Evolutionary conservation across 139 green algal genomes (phyloP), one percentile per base, ranked within the genome.

Genomic region (Closterium sp.): DNA sequence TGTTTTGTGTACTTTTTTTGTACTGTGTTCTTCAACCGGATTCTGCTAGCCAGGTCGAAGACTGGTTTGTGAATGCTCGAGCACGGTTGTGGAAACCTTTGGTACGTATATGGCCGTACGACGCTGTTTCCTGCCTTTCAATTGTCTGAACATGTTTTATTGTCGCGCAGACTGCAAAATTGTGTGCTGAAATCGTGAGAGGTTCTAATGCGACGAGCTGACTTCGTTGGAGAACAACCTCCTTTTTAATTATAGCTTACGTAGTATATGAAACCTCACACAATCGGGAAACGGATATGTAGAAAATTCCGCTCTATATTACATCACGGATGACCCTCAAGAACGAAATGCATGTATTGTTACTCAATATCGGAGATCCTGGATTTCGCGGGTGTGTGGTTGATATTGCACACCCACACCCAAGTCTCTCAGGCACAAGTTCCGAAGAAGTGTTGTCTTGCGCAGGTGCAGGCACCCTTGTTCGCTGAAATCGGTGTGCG

Each of bases 21-120:
- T 79, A 79, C 11, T 79, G 62, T 79, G 62, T 13, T 79, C 7
- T 79, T 79, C 5, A 79, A 38, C 24, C 29, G 19, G 22, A 22
- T 88, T 28, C 32, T 22, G 22, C 62, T 27, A 27, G 62, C 1
- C 85, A 88, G 85, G 85, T 88, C 13, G 85, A 88, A 32, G 30
- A 88, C 30, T 88, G 85, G 85, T 88, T 88, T 32, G 85, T 88
- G 13, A 88, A 88, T 88, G 85, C 85, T 38, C 29, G 85, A 32
- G 85, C 85, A 32, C 10, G 85, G 24, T 27, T 31, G 30, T 88
- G 85, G 85, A 88, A 88, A 13, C 85, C 85, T 3, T 27, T 88
- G 85, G 85, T 88, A 32, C 27, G 85, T 88, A 88, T 79, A 79
- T 79, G 62, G 1, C 27, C 27, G 62, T 79, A 24, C 17, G 24